Conservation (phyloP, 768 basidiomycete genomes). For the Termitomyces sp. region DNA sequence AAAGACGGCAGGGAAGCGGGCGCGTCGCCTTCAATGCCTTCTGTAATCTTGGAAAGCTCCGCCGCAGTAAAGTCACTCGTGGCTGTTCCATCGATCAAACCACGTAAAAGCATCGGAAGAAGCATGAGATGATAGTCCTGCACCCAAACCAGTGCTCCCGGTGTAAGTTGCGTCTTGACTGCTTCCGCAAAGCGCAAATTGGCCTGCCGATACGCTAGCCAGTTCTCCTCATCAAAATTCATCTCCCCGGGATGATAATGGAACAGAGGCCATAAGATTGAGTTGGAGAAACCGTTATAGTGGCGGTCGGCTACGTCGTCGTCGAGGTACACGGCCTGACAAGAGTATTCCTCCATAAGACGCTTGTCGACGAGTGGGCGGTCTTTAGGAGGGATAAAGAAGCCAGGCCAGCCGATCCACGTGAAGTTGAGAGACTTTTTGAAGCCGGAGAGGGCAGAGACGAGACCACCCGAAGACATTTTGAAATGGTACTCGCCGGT, state of each 20-base stretch:
- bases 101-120: conserved; percentile 90
- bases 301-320: conserved; percentile 98
- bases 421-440: conserved; percentile 98
- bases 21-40: conserved; percentile 59
- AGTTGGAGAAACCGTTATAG: conserved; percentile 99
- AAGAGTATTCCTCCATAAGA: conserved; percentile 91
- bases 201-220: conserved; percentile 96
- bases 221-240: conserved; percentile 99
- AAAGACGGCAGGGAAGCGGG: conserved; percentile 28
- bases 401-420: conserved; percentile 96
- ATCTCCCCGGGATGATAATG: conserved; percentile 99
- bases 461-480: conserved; percentile 98
- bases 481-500: conserved; percentile 95
- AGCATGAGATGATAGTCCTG: conserved; percentile 99
- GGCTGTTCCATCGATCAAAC: conserved; percentile 70
- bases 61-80: conserved; percentile 51
- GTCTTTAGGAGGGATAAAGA: conserved; percentile 91
- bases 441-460: conserved; percentile 94
- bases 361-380: conserved; percentile 87
- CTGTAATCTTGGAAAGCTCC: conserved; percentile 65
- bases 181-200: conserved; percentile 93
- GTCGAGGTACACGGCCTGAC: conserved; percentile 96
- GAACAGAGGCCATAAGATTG: conserved; percentile 98
- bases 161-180: conserved; percentile 70
- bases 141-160: conserved; percentile 97